Evolutionary conservation across 225 moss, liverwort and hornwort species (phyloP), one percentile per base, ranked within the genome.

Genomic region (Lunularia cruciata): DNA sequence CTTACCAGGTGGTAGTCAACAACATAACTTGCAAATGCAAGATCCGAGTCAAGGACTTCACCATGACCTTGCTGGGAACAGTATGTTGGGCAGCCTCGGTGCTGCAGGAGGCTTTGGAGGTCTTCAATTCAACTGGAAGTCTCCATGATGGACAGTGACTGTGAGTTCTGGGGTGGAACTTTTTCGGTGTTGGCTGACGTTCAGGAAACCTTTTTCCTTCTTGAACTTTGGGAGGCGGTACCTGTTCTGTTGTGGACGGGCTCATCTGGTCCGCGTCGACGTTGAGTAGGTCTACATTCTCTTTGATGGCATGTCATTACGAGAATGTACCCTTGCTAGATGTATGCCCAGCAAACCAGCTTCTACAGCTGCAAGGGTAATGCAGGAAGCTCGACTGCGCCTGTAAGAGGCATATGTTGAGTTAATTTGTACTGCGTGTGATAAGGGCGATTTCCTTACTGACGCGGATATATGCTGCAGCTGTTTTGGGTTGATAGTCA

Each of bases 61-160:
- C 28, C 95, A 92, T 75, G 95, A 96, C 34, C 80, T 96, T 67
- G 95, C 81, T 8, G 92, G 88, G 28, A 86, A 65, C 75, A 86
- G 55, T 77, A 86, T 92, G 84, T 71, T 92, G 14, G 86, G 88
- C 32, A 86, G 88, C 30, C 74, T 95, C 27, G 88, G 95, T 53
- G 81, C 92, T 45, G 79, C 88, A 8, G 84, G 88, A 27, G 89
- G 90, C 34, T 90, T 90, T 53, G 95, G 95, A 42, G 87, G 92
- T 20, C 83, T 96, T 33, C 83, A 73, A 63, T 96, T 88, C 43
- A 92, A 88, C 74, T 95, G 87, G 85, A 81, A 81, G 57, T 73
- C 81, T 70, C 84, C 81, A 9, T 78, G 64, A 74, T 40, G 25
- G 63, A 53, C 56, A 28, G 18, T 30, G 45, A 25, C 27, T 36